Evolutionary conservation across 2,329 filamentous ascomycete genomes (phyloP).

Genomic region (Botrytis hyacinthi): DNA sequence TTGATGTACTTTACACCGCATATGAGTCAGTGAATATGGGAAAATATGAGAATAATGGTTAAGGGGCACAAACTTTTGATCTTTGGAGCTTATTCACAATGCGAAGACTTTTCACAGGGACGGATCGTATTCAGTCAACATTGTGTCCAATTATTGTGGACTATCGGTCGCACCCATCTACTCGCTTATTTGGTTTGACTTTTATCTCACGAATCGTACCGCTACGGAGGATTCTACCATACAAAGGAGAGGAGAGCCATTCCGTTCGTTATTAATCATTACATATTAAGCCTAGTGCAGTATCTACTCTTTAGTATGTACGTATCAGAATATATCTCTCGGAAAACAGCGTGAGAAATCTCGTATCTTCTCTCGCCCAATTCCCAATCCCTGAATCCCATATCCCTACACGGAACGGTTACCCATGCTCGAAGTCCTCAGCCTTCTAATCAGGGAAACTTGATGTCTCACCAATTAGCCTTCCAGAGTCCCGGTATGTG

Average conservation of each 20-base stretch:
- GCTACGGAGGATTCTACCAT: neutral
- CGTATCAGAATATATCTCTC: slow-evolving; percentile 2
- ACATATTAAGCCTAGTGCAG: neutral
- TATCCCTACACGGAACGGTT: slow-evolving; percentile 7
- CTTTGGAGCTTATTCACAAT: neutral
- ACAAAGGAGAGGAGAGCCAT: neutral
- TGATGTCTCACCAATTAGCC: slow-evolving; percentile 7
- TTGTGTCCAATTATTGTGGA: neutral
- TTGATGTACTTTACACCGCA: neutral
- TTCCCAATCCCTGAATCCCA: neutral
- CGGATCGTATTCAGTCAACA: slow-evolving; percentile 3
- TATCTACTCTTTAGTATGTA: neutral
- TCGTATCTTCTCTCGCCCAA: slow-evolving; percentile 7
- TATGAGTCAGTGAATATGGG: neutral
- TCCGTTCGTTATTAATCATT: neutral
- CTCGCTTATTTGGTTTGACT: neutral
- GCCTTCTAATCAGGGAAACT: neutral
- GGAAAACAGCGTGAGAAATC: slow-evolving; percentile 15
- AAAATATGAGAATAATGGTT: neutral
- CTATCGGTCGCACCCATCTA: neutral
- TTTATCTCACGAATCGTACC: neutral
- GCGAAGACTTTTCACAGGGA: neutral
- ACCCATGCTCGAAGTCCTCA: slow-evolving; percentile 9
- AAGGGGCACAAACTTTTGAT: neutral
- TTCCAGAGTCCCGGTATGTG: slow-evolving; percentile 11